Conservation (phyloP, 2,329 filamentous ascomycete species). For the Zelopaecilomyces penicillatus region DNA sequence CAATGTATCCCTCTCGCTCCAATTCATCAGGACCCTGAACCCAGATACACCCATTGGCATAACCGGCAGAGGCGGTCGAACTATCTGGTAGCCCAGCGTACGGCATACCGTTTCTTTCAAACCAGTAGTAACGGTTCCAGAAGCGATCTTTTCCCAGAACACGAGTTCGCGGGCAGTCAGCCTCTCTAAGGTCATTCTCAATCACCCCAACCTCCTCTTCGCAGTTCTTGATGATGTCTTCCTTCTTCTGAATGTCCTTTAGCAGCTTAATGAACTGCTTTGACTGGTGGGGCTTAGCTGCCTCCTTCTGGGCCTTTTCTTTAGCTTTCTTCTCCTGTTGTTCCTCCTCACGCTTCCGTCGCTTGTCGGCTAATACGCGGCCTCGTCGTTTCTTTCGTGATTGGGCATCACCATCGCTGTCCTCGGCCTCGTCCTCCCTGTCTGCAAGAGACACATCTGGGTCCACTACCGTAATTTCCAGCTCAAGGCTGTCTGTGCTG, state of each 20-base stretch:
- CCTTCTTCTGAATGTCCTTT: conserved; percentile 83
- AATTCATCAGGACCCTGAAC: conserved; percentile 89
- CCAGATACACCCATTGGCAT: conserved; percentile 94
- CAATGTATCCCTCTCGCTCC: conserved; percentile 78
- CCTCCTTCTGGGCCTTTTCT: conserved; percentile 58
- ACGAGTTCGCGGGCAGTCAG: conserved; percentile 83
- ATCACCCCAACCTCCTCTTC: conserved; percentile 79
- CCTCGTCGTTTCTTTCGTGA: conserved; percentile 47
- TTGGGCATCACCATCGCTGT: conserved; percentile 61
- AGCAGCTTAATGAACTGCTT: conserved; percentile 84
- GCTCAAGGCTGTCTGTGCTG: conserved; percentile 34
- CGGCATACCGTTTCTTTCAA: conserved; percentile 97
- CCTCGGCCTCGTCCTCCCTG: conserved; percentile 52
- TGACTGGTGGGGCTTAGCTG: conserved; percentile 64
- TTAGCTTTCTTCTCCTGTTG: conserved; percentile 64
- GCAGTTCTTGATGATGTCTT: conserved; percentile 68
- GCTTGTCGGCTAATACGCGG: conserved; percentile 52
- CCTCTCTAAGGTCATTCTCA: conserved; percentile 88
- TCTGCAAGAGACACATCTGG: conserved; percentile 51
- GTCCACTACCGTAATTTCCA: conserved; percentile 54
- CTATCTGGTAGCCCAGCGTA: conserved; percentile 80
- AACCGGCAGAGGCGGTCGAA: conserved; percentile 78
- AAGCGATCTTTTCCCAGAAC: conserved; percentile 90
- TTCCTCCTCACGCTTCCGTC: conserved; percentile 71
- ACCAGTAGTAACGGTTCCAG: conserved; percentile 99